phyloP scores from a whole-genome alignment of 148 eudicot species.

The Diospyros kaki region DNA sequence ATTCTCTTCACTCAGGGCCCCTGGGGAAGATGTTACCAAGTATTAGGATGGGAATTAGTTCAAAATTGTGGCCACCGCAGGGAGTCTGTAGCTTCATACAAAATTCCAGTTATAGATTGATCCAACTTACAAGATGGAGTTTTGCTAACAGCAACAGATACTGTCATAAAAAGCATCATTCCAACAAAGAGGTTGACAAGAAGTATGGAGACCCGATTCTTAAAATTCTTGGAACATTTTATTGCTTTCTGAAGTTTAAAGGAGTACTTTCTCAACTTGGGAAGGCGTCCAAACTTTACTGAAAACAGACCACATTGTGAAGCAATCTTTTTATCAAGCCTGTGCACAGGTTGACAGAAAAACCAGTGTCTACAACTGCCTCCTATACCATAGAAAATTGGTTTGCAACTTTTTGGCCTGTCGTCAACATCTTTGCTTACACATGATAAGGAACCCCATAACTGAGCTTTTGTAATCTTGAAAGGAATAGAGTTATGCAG shows the following conservation, averaged over 20 bases:
- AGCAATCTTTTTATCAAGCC: constrained; percentile 16
- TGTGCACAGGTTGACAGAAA: constrained; percentile 19
- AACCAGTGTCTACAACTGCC: constrained; percentile 9
- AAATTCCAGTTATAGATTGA: neutral
- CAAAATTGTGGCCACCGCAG: neutral
- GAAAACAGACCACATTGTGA: constrained; percentile 24
- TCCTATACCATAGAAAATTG: neutral
- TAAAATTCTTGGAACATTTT: constrained; percentile 29
- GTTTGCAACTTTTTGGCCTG: constrained; percentile 14
- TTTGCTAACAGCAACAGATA: constrained; percentile 49
- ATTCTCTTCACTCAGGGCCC: constrained; percentile 89
- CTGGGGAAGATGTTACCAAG: constrained; percentile 32
- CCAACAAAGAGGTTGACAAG: constrained; percentile 50
- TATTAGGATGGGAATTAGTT: neutral
- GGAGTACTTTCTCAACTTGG: constrained; percentile 26
- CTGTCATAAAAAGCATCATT: constrained; percentile 52
- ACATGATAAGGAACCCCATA: constrained; percentile 18
- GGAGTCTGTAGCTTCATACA: neutral
- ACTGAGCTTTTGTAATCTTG: constrained; percentile 20
- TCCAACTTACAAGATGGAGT: constrained; percentile 75
- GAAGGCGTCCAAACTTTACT: constrained; percentile 21
- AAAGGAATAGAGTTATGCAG: constrained; percentile 23
- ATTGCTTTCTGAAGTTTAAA: constrained; percentile 26
- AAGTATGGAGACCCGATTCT: constrained; percentile 19
- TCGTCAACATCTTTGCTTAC: constrained; percentile 16